These are phyloP conservation scores for Mayamaea pseudoterrestris DNA, from an alignment of 108 stramenopile species.

Conservation along the genomic window DNA sequence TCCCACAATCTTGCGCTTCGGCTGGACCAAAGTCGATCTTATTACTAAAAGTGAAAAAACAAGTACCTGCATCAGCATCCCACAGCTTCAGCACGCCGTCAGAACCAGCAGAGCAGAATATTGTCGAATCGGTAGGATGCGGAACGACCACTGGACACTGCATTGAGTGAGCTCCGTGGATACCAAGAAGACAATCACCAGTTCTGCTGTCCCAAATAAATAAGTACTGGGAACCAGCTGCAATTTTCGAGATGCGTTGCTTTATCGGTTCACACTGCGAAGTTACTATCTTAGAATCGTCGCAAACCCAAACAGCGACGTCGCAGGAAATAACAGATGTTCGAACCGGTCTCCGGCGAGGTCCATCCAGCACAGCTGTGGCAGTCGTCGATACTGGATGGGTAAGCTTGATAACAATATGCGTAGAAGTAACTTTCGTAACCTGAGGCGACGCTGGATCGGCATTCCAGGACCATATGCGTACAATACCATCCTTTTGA, in stretches of 20 bases:
- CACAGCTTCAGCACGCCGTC: slow-evolving; percentile 64
- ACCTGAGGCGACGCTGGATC: slow-evolving; percentile 4
- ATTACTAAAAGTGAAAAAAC: slow-evolving; percentile 49
- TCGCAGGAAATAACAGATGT: slow-evolving; percentile 45
- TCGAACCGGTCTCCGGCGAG: slow-evolving; percentile 13
- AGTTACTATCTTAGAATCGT: slow-evolving; percentile 65
- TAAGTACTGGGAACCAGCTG: slow-evolving; percentile 59
- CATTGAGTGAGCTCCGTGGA: slow-evolving; percentile 45
- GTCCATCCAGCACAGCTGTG: slow-evolving; percentile 3
- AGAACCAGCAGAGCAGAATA: slow-evolving; percentile 54
- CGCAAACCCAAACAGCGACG: slow-evolving; percentile 63
- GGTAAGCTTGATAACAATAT: slow-evolving; percentile 32
- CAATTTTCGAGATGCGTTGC: slow-evolving; percentile 37
- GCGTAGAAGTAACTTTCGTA: background rate
- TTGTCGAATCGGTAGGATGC: slow-evolving; percentile 52
- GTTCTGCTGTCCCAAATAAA: slow-evolving; percentile 67
- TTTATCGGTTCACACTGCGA: slow-evolving; percentile 60
- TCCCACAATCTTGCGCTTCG: slow-evolving; percentile 20
- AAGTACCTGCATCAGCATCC: slow-evolving; percentile 55
- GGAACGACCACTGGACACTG: slow-evolving; percentile 60
- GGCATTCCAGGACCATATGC: slow-evolving; percentile 56
- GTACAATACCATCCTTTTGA: slow-evolving; percentile 71
- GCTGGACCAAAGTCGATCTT: slow-evolving; percentile 35
- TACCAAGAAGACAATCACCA: slow-evolving; percentile 67
- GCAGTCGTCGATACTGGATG: slow-evolving; percentile 6